Percentiles rank a stretch among this genome's conserved stretches.
Conservation (phyloP, 345 rosid species). For the Ceriops tagal region DNA sequence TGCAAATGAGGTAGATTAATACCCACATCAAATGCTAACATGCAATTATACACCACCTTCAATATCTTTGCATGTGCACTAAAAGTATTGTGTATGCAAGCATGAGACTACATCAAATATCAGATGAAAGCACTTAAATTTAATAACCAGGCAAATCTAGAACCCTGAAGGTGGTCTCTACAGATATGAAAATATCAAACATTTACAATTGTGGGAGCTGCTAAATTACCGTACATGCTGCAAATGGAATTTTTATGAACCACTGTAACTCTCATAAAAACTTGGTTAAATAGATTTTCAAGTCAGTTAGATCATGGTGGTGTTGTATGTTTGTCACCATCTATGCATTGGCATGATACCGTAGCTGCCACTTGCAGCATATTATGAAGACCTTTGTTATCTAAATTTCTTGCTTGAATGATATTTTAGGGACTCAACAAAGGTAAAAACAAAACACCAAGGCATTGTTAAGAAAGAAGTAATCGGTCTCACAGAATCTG, state of each 20-base stretch:
- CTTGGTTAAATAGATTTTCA: too few species aligned
- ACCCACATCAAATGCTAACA: constrained; percentile 13
- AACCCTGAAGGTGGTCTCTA: too few species aligned
- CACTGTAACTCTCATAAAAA: too few species aligned
- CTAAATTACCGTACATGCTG: too few species aligned
- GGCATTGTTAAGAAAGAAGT: constrained; percentile 52
- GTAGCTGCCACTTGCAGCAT: neutral
- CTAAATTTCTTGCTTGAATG: constrained; percentile 14
- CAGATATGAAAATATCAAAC: too few species aligned
- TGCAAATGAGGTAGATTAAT: constrained; percentile 74
- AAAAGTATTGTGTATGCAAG: neutral
- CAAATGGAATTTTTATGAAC: too few species aligned
- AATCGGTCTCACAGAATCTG: constrained; percentile 44
- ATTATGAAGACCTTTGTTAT: constrained; percentile 1
- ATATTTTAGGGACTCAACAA: constrained; percentile 43
- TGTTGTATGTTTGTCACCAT: neutral
- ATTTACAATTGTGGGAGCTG: too few species aligned
- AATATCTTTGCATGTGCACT: neutral
- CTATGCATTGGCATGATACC: neutral
- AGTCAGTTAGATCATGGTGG: too few species aligned
- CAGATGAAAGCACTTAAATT: neutral
- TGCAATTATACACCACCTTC: neutral
- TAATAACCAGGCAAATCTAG: neutral
- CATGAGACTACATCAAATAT: neutral
- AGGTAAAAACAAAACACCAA: constrained; percentile 23